Conservation (phyloP, 139 green algal genomes). For the Picochlorum sp. region DNA sequence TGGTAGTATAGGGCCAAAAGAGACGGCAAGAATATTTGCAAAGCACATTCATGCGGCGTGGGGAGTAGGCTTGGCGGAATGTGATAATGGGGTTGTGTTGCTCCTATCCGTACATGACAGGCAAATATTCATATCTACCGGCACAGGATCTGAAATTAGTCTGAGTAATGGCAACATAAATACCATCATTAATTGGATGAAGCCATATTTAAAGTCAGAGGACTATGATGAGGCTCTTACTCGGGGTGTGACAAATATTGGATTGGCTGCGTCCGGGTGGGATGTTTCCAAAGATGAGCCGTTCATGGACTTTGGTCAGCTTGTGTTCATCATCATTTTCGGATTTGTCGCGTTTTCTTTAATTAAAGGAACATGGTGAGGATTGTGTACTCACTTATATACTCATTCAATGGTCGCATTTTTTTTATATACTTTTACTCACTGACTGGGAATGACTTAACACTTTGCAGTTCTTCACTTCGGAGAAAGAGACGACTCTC, state of each 20-base stretch:
- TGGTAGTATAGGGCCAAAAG: background rate
- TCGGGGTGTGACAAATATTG: slow-evolving; percentile 32
- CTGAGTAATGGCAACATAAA: slow-evolving; percentile 18
- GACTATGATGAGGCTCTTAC: slow-evolving; percentile 39
- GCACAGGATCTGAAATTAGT: slow-evolving; percentile 2
- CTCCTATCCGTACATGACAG: slow-evolving; percentile 44
- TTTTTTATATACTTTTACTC: background rate
- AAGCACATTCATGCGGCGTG: slow-evolving; percentile 37
- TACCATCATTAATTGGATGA: slow-evolving; percentile 28
- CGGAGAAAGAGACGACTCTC: background rate
- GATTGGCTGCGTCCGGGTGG: slow-evolving; percentile 28
- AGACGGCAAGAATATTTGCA: slow-evolving; percentile 31
- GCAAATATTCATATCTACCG: slow-evolving; percentile 39
- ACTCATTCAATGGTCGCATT: background rate
- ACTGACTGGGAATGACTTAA: no score
- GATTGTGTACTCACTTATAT: no score
- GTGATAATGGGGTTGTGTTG: slow-evolving; percentile 57
- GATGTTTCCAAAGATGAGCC: slow-evolving; percentile 1
- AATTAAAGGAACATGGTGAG: slow-evolving; percentile 1
- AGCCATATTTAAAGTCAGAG: slow-evolving; percentile 13
- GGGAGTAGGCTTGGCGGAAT: slow-evolving; percentile 47
- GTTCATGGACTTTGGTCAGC: slow-evolving; percentile 9
- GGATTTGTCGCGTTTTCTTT: background rate
- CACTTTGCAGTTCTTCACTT: no score
- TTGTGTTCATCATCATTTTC: slow-evolving; percentile 15